Base-by-base conservation (phyloP, 768 basidiomycete genomes). In the Lactarius trivialis region DNA sequence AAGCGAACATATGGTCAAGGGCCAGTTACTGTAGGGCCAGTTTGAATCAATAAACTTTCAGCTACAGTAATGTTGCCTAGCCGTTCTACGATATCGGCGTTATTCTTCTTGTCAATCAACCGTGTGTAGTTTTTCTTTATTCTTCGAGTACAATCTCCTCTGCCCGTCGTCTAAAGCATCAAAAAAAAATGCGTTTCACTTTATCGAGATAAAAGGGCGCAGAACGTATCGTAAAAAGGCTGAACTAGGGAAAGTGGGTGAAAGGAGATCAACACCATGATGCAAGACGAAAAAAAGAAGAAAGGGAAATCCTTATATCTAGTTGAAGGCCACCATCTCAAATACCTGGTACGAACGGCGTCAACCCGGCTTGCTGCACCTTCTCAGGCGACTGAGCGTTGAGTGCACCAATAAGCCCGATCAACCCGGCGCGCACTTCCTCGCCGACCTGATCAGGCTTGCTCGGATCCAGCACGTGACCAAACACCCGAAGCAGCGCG, bases 321-420 rank as follows among this genome's bases (percentile, higher is more conserved):
- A 45, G 45, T 48, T 12, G 30, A 52, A 30, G 39, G 43, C 32
- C 39, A 48, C 21, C n/a, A 65, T 12, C 58, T 68, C 68, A 83
- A 63, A 73, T 75, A 62, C 76, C 76, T 30, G 78, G 75, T 34
- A 89, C 77, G 73, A 81, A 81, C 41, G 75, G 73, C 14, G 73
- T 71, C 68, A 94, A 76, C 30, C 93, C 93, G 7, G 90, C 85
- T 6, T 87, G 90, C 70, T 87, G 86, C 34, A 98, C 81, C 75
- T 88, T 91, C 34, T 76, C 84, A 32, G 93, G 88, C 56, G 86
- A 82, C 74, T 91, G 84, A 37, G 76, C 76, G 71, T 89, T 89
- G 71, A 99, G 78, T 59, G 82, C 81, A 28, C 76, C 76, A 63
- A 98, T 76, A 37, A 98, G 79, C 49, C 83, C 78, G 65, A 93